These are phyloP conservation scores for Sporothrix variecibatus DNA, from an alignment of 2,329 filamentous ascomycete species.

Conservation along the genomic window DNA sequence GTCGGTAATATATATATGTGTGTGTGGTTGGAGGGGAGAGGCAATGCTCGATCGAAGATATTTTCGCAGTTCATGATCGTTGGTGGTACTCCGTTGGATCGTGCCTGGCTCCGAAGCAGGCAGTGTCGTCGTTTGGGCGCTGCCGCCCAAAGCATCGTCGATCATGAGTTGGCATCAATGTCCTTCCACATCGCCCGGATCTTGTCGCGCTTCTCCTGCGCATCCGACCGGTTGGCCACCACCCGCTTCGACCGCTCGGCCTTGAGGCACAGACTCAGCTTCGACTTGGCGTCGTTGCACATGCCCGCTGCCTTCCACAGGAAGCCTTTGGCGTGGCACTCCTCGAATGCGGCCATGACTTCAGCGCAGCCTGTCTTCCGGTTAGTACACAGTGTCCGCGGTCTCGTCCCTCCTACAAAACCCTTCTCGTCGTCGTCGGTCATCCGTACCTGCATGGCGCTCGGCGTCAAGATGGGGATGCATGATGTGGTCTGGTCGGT, in stretches of 20 bases:
- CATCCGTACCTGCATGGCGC: conserved; percentile 73
- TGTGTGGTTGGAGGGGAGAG: not conserved
- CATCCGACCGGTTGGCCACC: conserved; percentile 69
- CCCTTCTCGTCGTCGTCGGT: no score
- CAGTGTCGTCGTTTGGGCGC: not conserved
- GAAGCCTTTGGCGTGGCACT: conserved; percentile 92
- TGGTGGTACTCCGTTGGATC: not conserved
- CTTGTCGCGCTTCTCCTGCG: conserved; percentile 69
- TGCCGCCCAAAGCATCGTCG: no score
- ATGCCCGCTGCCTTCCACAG: conserved; percentile 86
- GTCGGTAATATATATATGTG: not conserved
- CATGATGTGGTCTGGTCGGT: conserved; percentile 57
- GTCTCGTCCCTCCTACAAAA: no score
- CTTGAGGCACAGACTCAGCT: conserved; percentile 83
- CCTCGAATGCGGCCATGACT: conserved; percentile 88
- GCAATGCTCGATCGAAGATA: not conserved
- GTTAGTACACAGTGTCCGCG: no score
- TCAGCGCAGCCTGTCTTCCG: conserved; percentile 96
- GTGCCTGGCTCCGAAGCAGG: no score
- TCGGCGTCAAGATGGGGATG: conserved; percentile 97
- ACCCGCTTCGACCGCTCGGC: conserved; percentile 79
- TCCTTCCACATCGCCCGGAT: conserved; percentile 79
- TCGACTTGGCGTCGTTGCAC: conserved; percentile 83
- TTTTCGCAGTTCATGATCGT: not conserved
- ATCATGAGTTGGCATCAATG: conserved; percentile 65